phyloP scores from a whole-genome alignment of 2,329 filamentous ascomycete species.

The Colletotrichum sublineola region DNA sequence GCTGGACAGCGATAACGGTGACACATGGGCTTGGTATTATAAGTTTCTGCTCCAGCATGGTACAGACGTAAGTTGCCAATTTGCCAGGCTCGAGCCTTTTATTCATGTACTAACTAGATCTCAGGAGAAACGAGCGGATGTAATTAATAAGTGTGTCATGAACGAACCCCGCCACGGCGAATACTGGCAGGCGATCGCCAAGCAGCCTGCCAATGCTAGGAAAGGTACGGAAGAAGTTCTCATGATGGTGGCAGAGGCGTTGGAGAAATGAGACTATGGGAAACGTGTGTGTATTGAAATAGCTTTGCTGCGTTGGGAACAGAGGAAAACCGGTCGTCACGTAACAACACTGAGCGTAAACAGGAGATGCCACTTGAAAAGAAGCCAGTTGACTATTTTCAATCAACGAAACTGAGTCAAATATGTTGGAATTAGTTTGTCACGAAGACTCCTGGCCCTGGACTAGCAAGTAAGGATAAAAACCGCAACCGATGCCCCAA shows the following conservation, averaged over 20 bases:
- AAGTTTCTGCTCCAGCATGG: constrained; percentile 94
- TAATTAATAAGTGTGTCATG: constrained; percentile 82
- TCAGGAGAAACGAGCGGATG: constrained; percentile 85
- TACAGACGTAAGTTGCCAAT: constrained; percentile 65
- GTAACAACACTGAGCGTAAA: neutral
- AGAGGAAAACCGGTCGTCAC: neutral
- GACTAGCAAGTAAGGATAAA: neutral
- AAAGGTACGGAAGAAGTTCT: constrained; percentile 85
- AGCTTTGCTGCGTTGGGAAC: neutral
- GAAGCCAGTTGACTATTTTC: neutral
- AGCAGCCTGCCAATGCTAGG: constrained; percentile 85
- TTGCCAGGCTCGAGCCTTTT: neutral
- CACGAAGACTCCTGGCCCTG: constrained; percentile 19
- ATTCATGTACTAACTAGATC: constrained; percentile 1
- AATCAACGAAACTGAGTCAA: constrained; percentile 11
- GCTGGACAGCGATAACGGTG: constrained; percentile 86
- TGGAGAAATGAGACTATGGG: constrained; percentile 48
- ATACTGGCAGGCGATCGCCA: constrained; percentile 87
- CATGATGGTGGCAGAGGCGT: constrained; percentile 76
- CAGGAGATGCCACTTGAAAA: neutral
- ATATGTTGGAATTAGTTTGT: constrained; percentile 24
- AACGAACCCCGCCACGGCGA: constrained; percentile 95
- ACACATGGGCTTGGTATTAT: constrained; percentile 98
- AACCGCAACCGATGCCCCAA: constrained; percentile 20
- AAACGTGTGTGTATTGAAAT: constrained; percentile 11